Evolutionary conservation across 208 protist genomes (phyloP).

Genomic region (Crithidia expoeki): DNA sequence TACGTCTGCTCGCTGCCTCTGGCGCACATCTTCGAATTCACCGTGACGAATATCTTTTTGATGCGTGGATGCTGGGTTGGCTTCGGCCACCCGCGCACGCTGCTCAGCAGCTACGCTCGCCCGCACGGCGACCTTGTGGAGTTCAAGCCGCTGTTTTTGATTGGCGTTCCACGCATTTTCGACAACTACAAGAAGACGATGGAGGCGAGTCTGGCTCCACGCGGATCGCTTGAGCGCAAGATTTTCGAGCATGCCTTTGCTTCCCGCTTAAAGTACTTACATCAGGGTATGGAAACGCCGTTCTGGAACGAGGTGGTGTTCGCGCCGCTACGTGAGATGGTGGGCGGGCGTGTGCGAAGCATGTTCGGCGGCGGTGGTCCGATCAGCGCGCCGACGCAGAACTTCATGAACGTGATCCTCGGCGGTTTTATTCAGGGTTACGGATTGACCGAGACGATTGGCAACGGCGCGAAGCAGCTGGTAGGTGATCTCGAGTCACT

Average conservation of each 20-base stretch:
- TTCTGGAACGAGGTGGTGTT: conserved; percentile 89
- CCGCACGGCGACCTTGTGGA: conserved; percentile 85
- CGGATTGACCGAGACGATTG: conserved; percentile 91
- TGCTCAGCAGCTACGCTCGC: conserved; percentile 68
- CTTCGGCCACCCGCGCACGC: conserved; percentile 80
- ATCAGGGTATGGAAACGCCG: conserved; percentile 71
- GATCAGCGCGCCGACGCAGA: conserved; percentile 65
- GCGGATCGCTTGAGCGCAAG: conserved; percentile 62
- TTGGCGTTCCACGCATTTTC: conserved; percentile 88
- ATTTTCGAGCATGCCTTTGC: conserved; percentile 80
- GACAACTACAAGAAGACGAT: conserved; percentile 81
- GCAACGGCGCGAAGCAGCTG: conserved; percentile 68
- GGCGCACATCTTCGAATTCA: conserved; percentile 93
- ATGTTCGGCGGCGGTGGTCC: conserved; percentile 85
- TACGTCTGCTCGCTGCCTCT: conserved; percentile 92
- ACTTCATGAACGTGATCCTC: conserved; percentile 83
- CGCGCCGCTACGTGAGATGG: conserved; percentile 44
- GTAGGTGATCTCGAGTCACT: conserved; percentile 53
- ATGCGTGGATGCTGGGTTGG: conserved; percentile 63
- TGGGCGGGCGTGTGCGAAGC: conserved; percentile 69
- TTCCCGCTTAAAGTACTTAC: conserved; percentile 54
- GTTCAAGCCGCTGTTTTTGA: conserved; percentile 74
- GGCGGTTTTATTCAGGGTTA: conserved; percentile 83
- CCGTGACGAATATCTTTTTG: conserved; percentile 74
- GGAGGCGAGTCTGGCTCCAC: conserved; percentile 60